Evolutionary conservation across 1,284 basidiomycete genomes (phyloP), one percentile per base, ranked within the genome.

Genomic region (Vanrija sp.): DNA sequence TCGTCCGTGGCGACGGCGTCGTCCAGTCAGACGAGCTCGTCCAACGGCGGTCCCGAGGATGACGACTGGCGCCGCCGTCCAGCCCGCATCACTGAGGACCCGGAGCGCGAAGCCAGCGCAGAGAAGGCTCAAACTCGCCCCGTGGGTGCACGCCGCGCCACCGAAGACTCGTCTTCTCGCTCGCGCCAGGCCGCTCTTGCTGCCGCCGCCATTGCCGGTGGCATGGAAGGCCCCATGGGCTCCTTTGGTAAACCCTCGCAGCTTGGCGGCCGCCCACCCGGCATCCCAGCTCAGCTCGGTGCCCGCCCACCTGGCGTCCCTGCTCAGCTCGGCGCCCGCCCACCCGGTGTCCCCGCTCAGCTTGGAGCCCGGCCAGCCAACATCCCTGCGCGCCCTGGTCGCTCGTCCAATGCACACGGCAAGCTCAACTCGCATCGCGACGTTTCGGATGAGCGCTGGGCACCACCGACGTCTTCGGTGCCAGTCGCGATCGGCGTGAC

Each of bases 151-250:
- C 49, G 58, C 5, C 56, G 55, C 15, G 47, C 43, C 5, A 57
- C 52, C 21, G 55, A 57, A 16, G 62, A 57, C 48, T 51, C 52
- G 44, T 58, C 62, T 16, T 51, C 48, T 5, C 51, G 62, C n/a
- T 40, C 53, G 6, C 52, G 62, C 40, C 63, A 66, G 44, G 66
- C 63, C 0, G 65, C 65, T 1, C 43, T 64, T 7, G 68, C 68
- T 18, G 68, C 68, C 18, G 66, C 68, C 5, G 66, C 66, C 3
- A 61, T 70, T 28, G 60, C 66, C 1, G 59, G 55, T 6, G 58
- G 58, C 16, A 55, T 70, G 52, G 67, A 65, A 16, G 34, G 34
- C 34, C 59, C 66, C 5, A 70, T 70, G 66, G 68, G 68, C 6
- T 44, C 62, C 12, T 70, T 70, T 43, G 68, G 68, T 1, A 60